Base-by-base conservation (phyloP, 2,329 filamentous ascomycete genomes). In the Verticillium tricorpus region DNA sequence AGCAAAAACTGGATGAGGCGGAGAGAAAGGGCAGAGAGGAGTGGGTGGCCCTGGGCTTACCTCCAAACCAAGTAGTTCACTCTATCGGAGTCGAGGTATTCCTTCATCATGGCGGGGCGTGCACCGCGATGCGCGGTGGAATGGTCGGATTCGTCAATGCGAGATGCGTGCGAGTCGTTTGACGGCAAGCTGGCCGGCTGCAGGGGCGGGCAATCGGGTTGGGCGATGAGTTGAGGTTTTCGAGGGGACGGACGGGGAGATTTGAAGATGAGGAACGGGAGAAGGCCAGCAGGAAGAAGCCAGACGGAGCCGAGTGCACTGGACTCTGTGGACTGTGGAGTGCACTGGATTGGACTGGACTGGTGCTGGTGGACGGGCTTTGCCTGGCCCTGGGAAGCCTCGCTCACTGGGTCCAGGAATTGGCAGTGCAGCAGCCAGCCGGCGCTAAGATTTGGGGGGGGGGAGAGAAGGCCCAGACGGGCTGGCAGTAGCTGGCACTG, bases 51-150 rank as follows among this genome's bases (percentile, higher is more conserved):
- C 63, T 69, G 67, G 70, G 83, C 86, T 76, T 81, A 89, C 86
- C 85, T 87, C 86, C 86, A 89, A 73, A 89, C 82, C 74, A 89
- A 82, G 81, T 85, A 89, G 80, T 89, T 89, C 81, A 89, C 79
- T 80, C 84, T 82, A 75, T 89, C 82, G 67, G 85, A 87, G 81
- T 87, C 83, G 70, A 89, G 80, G 72, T 81, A 80, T 78, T 87
- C 84, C 78, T 86, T 86, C 83, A 86, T 86, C 70, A 69, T 74
- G 67, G 67, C 65, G 63, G 61, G 59, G 63, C 61, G 57, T 59
- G 62, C 61, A 64, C 62, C 62, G 61, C 59, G 59, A 60, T 64
- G 57, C 61, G 62, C 63, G 66, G 63, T 62, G 64, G 59, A 52
- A 62, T 61, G 58, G 56, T 45, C 28, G 40, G 50, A 40, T 39